A percentile compares a stretch with the other conserved stretches of the same genome.
Evolutionary conservation across 495 filamentous ascomycete species (phyloP).

Genomic region (Penicillium coffeae): DNA sequence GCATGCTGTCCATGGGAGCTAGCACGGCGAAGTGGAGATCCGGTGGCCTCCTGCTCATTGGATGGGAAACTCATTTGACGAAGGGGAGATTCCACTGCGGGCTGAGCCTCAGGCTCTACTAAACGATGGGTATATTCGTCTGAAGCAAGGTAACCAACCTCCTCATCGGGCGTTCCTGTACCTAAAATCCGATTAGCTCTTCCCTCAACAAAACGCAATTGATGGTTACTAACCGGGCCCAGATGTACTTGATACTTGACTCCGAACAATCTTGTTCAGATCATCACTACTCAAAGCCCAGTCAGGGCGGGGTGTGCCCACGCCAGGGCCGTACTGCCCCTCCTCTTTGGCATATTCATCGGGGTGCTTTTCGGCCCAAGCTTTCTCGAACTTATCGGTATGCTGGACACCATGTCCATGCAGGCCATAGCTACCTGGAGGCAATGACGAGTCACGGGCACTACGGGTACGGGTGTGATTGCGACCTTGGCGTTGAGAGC

Average conservation of each 20-base stretch:
- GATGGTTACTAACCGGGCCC: constrained; percentile 63
- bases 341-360: constrained; percentile 73
- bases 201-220: not conserved
- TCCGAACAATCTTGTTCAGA: constrained; percentile 82
- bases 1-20: constrained; percentile 32
- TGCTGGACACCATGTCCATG: constrained; percentile 73
- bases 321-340: constrained; percentile 60
- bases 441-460: constrained; percentile 54
- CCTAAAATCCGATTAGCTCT: constrained; percentile 43
- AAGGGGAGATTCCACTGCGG: constrained; percentile 55
- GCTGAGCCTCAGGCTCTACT: constrained; percentile 54
- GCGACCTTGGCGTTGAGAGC: constrained; percentile 53
- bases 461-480: constrained; percentile 67
- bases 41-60: constrained; percentile 14
- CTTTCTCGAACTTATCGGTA: constrained; percentile 73
- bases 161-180: constrained; percentile 65
- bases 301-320: constrained; percentile 65
- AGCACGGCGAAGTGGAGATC: constrained; percentile 11
- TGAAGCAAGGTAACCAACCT: constrained; percentile 75
- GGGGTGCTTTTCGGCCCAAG: constrained; percentile 87
- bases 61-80: constrained; percentile 50
- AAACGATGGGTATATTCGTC: constrained; percentile 74
- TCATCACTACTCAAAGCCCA: constrained; percentile 89
- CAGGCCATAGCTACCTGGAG: constrained; percentile 79
- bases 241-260: constrained; percentile 61